Evolutionary conservation across 495 filamentous ascomycete genomes (phyloP), one percentile per base, ranked within the genome.

Genomic region (Daldinia bambusicola): DNA sequence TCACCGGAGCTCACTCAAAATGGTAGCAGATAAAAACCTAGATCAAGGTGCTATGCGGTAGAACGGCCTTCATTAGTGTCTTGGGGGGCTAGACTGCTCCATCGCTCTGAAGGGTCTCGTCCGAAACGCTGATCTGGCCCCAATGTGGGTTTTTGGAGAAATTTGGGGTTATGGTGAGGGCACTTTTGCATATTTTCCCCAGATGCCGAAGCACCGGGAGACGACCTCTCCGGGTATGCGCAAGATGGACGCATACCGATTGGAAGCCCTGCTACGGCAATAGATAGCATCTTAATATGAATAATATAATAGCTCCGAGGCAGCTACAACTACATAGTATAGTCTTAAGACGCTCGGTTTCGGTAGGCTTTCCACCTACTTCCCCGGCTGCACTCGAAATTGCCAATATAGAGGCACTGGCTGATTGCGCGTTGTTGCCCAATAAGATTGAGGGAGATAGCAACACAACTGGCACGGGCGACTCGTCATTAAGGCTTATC

Each of bases 181-280:
- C 26, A 13, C 34, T 36, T 70, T 37, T 71, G 55, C 59, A 61
- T 62, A 45, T 65, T 65, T 66, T 57, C 70, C 66, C 70, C 70
- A 73, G 70, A 73, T 72, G 70, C 70, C 70, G 70, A 69, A 72
- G 70, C 65, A 72, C 66, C 66, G 70, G 70, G 61, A 62, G 58
- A 65, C 62, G 41, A 63, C 57, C 60, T 64, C 66, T 58, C 61
- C 70, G 70, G 70, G 56, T 69, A 73, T 69, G 66, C 62, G 65
- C 56, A 45, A 56, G 51, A 37, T 57, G 70, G 61, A 60, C 60
- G 65, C 70, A 8, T 69, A 57, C 66, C 70, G 70, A 69, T 73
- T 73, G 70, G 66, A 62, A 43, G 57, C 60, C 65, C 50, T 65
- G 43, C 22, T 68, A 61, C 58, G 48, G 36, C 20, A 52, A 43